Base-by-base conservation (phyloP, 768 basidiomycete species). In the Leccinum broughii region DNA sequence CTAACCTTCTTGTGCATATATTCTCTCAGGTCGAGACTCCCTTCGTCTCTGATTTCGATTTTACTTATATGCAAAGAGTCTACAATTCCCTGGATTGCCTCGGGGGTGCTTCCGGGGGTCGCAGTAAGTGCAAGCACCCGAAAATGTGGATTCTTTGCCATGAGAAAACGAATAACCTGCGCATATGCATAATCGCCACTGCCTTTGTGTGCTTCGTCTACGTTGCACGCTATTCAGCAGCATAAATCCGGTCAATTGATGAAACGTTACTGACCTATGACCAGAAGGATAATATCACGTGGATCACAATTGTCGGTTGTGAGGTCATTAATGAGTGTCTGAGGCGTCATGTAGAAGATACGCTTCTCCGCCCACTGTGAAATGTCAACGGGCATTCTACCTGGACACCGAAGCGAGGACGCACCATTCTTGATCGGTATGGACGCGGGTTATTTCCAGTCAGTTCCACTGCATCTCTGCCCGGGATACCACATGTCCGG, bases 291-390 rank as follows among this genome's bases (percentile, higher is more conserved):
- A 26, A 99, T 89, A 67, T 94, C 89, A 34, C 78, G 73, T 0
- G 87, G 81, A 67, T 98, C 92, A 66, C 93, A 89, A 30, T 80
- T 85, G 44, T 87, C 88, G 2, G 80, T 83, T 7, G 75, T 76
- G 22, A 98, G 77, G 70, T 99, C 97, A 61, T 96, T 96, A 61
- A 90, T 79, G 24, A 98, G 80, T 0, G 96, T 98, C 70, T 98
- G 97, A 0, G 95, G 94, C 0, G 95, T 98, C 87, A 95, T 94
- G 70, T 93, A 98, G 70, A 96, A 94, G 22, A 97, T 85, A 1
- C 93, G 81, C 69, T 92, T 93, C 66, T 88, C 82, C 61, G 79
- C 75, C 90, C 91, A 94, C 92, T 94, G 49, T 3, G 41, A 26
- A 7, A 26, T 30, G 28, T 64, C 22, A 50, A 54, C 6, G 52